Conservation (phyloP, 495 filamentous ascomycete species). For the Hypoxylon intermedium region DNA sequence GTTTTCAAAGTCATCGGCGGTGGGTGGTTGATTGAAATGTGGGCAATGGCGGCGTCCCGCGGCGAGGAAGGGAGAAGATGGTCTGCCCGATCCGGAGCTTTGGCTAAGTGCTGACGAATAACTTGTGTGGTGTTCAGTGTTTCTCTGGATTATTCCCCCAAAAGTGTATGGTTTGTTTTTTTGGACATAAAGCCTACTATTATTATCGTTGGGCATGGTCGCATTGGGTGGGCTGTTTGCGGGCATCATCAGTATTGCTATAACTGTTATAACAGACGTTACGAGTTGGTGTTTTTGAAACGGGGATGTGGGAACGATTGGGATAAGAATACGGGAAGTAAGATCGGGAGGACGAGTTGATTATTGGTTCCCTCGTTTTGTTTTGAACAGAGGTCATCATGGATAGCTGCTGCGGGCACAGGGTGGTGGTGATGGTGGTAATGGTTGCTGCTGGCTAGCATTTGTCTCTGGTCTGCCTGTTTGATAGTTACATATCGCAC, state of each 20-base stretch:
- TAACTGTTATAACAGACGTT: conserved; percentile 9
- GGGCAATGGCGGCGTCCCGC: conserved; percentile 14
- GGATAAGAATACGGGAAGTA: not conserved
- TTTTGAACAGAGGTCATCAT: not conserved
- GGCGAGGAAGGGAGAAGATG: conserved; percentile 1
- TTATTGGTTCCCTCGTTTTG: conserved; percentile 15
- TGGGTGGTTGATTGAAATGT: conserved; percentile 8
- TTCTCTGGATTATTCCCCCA: not conserved
- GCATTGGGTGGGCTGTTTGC: not conserved
- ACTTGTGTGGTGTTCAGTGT: conserved; percentile 1
- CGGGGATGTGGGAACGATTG: not conserved
- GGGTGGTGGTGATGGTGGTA: not conserved
- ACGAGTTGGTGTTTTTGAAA: conserved; percentile 16
- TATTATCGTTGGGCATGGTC: not conserved
- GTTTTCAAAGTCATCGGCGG: conserved; percentile 5
- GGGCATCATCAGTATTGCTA: conserved; percentile 15
- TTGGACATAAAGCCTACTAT: not conserved
- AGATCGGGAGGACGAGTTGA: conserved; percentile 1
- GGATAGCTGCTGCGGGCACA: not conserved
- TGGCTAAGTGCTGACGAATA: not conserved
- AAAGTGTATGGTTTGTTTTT: not conserved
- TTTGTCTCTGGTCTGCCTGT: not conserved
- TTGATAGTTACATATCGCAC: not conserved
- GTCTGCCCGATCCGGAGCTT: not conserved
- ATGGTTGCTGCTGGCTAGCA: not conserved